Evolutionary conservation across 306 rosid genomes (phyloP), one percentile per base, ranked within the genome.

Genomic region (Hylodesmum podocarpum): DNA sequence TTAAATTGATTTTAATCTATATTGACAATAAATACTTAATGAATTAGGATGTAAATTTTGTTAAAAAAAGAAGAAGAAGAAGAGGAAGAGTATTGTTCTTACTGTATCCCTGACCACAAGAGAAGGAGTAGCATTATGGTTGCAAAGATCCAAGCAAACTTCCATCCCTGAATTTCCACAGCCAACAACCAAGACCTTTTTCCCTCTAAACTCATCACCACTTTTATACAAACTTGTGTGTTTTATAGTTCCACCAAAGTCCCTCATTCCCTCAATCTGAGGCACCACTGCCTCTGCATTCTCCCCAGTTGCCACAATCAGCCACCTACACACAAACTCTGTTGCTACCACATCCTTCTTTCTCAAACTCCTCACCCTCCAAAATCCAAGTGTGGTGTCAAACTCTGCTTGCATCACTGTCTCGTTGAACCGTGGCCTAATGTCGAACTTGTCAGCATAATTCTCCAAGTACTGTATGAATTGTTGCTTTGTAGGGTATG

Each of bases 101-200:
- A 92, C 97, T 31, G 89, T 69, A 66, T 92, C 90, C 85, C 97
- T 88, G 62, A 87, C 96, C 2, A 86, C 92, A 79, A 92, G 92
- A 49, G 94, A 86, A 71, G 97, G 97, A 70, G 77, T 72, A 71
- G 96, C 94, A 83, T 82, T 70, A 80, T 86, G 82, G 78, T 90
- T 86, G 76, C 92, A 90, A 46, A 92, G 97, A 89, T 92, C 97
- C 85, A 92, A 85, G 73, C 97, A 92, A 7, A 92, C 96, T 85
- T 92, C 97, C 97, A 92, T 92, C 31, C 97, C 97, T 0, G 97
- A 92, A 86, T 92, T 92, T 8, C 97, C 97, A 84, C 97, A 90
- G 0, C 97, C 97, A 12, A 92, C 97, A 1, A 92, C 97, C 89
- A 92, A 84, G 46, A 92, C 96, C 31, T 2, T 86, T 68, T 90